These are phyloP conservation scores for Alliaria petiolata DNA, from an alignment of 345 rosid species.

Conservation along the genomic window DNA sequence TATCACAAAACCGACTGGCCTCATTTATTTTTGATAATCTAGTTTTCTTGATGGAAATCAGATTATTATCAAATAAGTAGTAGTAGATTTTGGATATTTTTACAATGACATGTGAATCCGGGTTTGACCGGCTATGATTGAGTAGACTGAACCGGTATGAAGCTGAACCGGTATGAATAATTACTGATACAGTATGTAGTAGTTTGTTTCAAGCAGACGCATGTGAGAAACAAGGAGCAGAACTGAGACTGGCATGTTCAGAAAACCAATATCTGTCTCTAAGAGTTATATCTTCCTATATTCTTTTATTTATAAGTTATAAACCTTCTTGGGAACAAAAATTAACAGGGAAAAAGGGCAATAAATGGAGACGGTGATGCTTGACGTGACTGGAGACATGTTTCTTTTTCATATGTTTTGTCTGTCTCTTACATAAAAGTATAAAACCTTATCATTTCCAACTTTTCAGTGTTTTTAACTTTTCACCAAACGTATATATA, in stretches of 20 bases:
- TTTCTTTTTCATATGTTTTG: conserved; percentile 25
- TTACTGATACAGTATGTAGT: background rate
- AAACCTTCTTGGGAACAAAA: conserved; percentile 15
- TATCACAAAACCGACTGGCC: background rate
- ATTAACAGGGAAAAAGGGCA: background rate
- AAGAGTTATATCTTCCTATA: conserved; percentile 14
- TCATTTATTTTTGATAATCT: background rate
- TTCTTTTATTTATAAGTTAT: background rate
- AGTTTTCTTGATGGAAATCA: background rate
- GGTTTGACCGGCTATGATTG: background rate
- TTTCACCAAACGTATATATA: conserved; percentile 14
- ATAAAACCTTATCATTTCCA: conserved; percentile 22
- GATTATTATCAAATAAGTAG: background rate
- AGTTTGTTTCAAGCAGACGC: background rate
- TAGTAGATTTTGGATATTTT: background rate
- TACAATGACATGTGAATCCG: background rate
- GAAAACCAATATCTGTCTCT: conserved; percentile 12
- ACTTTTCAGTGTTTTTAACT: conserved; percentile 18
- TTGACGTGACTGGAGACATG: conserved; percentile 29
- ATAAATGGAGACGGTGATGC: conserved; percentile 30
- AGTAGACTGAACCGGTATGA: background rate
- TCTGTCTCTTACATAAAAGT: conserved; percentile 10
- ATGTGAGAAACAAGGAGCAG: conserved; percentile 26
- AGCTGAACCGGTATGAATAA: background rate
- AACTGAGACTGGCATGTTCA: conserved; percentile 22